Base-by-base conservation (phyloP, 257 asterid species). In the Solanum infundibuliforme region DNA sequence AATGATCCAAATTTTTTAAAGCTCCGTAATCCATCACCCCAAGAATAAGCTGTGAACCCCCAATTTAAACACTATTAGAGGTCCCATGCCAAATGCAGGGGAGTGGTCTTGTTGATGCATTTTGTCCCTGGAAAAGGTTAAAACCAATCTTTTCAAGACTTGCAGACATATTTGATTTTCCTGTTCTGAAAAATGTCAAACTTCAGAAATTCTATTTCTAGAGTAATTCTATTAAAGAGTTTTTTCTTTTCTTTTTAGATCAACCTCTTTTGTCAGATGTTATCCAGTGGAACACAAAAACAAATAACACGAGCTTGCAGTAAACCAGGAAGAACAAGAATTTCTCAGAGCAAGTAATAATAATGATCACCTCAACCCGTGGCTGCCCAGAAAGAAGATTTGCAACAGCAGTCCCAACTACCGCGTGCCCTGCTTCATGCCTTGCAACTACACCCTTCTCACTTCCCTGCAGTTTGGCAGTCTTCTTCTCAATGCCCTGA, bases 401-500 rank as follows among this genome's bases (percentile, higher is more conserved):
- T 74, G 99, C 99, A 88, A 97, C 98, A 85, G 99, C 99, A 73
- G 99, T 97, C 84, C 99, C 99, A 68, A 97, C 99, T 65, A 97
- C 98, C 27, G 99, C 99, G 88, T 97, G 99, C 82, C 99, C 99
- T 90, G 98, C 99, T 93, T 97, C 99, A 91, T 97, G 99, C 79
- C 99, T 92, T 66, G 99, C 99, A 90, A 97, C 98, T 90, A 95
- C 99, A 77, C 96, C 99, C 92, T 96, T 97, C 95, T 97, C 99
- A 88, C 93, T 91, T 88, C 99, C 99, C 91, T 94, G 95, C 91
- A 97, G 91, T 92, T 93, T 97, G 89, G 98, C 92, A 41, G 97
- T 95, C 96, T 97, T 97, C 95, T 95, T 97, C 87, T 97, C 99
- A 90, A 97, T 97, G 39, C 99, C 99, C 99, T 97, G 93, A 12